Evolutionary conservation across 768 basidiomycete species (phyloP).

Genomic region (Termitomyces sp.): DNA sequence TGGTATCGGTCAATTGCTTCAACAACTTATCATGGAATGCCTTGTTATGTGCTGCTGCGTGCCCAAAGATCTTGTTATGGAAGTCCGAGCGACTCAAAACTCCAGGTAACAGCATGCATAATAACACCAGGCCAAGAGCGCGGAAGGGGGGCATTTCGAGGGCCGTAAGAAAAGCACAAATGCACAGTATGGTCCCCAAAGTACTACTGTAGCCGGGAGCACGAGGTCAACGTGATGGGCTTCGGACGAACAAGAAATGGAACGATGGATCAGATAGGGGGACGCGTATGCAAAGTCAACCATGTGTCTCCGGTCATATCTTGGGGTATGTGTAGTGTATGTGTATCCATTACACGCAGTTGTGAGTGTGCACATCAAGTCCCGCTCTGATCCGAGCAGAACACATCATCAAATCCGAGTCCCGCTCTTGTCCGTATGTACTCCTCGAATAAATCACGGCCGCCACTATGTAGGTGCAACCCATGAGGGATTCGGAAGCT

Average conservation of each 20-base stretch:
- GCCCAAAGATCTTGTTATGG: neutral
- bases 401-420: too few relatives aligned
- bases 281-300: too few relatives aligned
- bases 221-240: too few relatives aligned
- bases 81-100: neutral
- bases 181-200: neutral
- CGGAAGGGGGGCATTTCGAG: neutral
- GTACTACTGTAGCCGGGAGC: too few relatives aligned
- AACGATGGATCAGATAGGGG: neutral
- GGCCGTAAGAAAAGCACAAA: neutral
- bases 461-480: neutral
- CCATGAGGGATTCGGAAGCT: neutral
- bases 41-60: neutral
- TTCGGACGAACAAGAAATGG: too few relatives aligned
- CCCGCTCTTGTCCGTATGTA: too few relatives aligned
- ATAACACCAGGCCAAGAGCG: neutral
- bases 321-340: too few relatives aligned
- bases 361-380: too few relatives aligned
- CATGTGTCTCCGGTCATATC: too few relatives aligned
- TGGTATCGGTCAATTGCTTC: neutral
- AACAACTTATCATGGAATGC: neutral
- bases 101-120: neutral
- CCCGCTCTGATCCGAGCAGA: too few relatives aligned
- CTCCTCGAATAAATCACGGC: neutral
- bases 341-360: too few relatives aligned